These are phyloP conservation scores for Sambucus nigra DNA, from an alignment of 129 eudicot genomes.

Conservation along the genomic window DNA sequence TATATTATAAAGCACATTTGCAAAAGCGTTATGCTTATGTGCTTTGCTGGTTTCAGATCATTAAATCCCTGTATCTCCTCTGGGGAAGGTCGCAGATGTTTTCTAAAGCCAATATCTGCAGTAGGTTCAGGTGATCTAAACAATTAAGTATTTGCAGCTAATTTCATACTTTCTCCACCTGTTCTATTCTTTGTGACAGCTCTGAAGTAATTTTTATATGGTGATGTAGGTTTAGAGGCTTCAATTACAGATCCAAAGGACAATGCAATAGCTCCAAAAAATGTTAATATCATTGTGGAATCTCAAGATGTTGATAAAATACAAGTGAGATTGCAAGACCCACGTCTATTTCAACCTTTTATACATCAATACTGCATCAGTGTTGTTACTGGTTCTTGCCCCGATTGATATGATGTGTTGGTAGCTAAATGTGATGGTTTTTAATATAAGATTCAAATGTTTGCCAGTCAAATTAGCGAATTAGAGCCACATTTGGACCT, in stretches of 20 bases:
- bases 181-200: not conserved
- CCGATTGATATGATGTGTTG: not conserved
- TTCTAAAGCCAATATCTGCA: constrained; percentile 48
- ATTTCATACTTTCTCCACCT: not conserved
- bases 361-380: not conserved
- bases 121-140: constrained; percentile 54
- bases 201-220: constrained; percentile 3
- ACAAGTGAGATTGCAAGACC: constrained; percentile 55
- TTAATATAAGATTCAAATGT: not conserved
- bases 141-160: constrained; percentile 4
- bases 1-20: not conserved
- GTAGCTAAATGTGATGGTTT: not conserved
- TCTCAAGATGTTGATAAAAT: constrained; percentile 54
- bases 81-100: constrained; percentile 15
- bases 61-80: constrained; percentile 14
- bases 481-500: not conserved
- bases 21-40: not conserved
- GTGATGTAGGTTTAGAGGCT: constrained; percentile 59
- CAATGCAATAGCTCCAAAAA: constrained; percentile 36
- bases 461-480: not conserved
- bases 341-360: constrained; percentile 9
- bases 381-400: not conserved
- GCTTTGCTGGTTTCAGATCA: constrained; percentile 26
- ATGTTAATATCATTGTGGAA: constrained; percentile 56
- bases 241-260: constrained; percentile 43